Evolutionary conservation across 441 rosid species (phyloP).

Genomic region (Gossypium aridum): DNA sequence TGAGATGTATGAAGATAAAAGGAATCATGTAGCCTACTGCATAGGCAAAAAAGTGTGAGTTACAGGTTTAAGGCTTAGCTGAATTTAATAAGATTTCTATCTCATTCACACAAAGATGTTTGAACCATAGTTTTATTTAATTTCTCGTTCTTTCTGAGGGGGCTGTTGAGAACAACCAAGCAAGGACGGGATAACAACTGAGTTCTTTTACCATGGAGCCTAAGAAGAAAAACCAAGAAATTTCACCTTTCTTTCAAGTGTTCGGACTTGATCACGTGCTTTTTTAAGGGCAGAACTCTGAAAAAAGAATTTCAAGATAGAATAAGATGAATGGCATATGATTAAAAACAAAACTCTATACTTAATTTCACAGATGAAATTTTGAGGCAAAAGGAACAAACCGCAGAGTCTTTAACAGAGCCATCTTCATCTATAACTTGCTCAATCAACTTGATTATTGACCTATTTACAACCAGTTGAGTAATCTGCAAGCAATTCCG

Average conservation of each 20-base stretch:
- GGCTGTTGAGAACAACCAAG: neutral
- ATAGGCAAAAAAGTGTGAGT: neutral
- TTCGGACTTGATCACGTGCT: constrained; percentile 56
- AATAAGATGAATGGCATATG: neutral
- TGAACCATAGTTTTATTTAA: neutral
- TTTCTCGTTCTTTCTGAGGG: neutral
- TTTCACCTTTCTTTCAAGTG: constrained; percentile 70
- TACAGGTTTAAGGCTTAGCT: neutral
- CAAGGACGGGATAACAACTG: neutral
- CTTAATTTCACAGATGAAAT: neutral
- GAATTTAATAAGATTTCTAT: neutral
- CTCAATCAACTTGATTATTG: constrained; percentile 49
- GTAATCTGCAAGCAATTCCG: constrained; percentile 43
- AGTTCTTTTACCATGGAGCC: neutral
- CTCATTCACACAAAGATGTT: neutral
- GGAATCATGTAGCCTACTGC: neutral
- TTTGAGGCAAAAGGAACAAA: constrained; percentile 30
- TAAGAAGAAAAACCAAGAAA: neutral
- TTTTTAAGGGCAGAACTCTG: constrained; percentile 71
- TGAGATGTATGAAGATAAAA: neutral
- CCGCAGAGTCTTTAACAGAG: constrained; percentile 77
- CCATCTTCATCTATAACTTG: constrained; percentile 78
- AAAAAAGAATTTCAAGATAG: neutral
- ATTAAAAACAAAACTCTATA: neutral
- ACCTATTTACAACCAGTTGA: constrained; percentile 45